Conservation (phyloP, 805 yeast genomes). For the Isabelozyma gotoi region DNA sequence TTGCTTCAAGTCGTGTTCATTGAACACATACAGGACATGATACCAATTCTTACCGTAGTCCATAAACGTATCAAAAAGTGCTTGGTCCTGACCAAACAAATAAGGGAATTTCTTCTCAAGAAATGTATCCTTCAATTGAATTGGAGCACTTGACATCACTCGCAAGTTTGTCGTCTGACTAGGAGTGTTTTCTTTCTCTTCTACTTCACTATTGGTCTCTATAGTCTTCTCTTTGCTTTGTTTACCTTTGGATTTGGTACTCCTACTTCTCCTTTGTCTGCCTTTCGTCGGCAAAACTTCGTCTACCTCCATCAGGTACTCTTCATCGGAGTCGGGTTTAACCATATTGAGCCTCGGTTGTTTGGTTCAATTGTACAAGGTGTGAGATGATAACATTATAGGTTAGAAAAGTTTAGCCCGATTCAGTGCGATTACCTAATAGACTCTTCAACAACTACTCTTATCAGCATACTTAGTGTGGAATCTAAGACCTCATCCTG, state of each 20-base stretch:
- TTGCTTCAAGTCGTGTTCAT: not conserved
- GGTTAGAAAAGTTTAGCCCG: not conserved
- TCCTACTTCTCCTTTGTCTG: not conserved
- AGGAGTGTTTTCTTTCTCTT: too few relatives aligned
- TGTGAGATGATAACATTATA: not conserved
- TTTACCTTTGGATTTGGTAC: not conserved
- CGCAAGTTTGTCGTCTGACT: not conserved
- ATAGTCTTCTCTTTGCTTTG: too few relatives aligned
- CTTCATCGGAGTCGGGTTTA: not conserved
- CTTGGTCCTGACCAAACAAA: not conserved
- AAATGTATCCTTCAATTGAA: not conserved
- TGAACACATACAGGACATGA: not conserved
- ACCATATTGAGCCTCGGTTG: not conserved
- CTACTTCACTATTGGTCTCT: too few relatives aligned
- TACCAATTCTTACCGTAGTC: constrained; percentile 1
- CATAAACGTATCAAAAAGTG: not conserved
- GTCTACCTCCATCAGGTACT: not conserved
- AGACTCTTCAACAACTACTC: not conserved
- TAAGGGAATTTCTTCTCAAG: not conserved
- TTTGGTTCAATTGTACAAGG: not conserved
- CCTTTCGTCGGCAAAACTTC: not conserved
- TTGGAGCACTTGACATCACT: not conserved
- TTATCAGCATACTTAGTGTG: too few relatives aligned
- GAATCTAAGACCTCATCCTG: too few relatives aligned
- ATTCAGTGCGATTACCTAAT: not conserved